Evolutionary conservation across 768 basidiomycete genomes (phyloP), one percentile per base, ranked within the genome.

Genomic region (Ramaria sp.): DNA sequence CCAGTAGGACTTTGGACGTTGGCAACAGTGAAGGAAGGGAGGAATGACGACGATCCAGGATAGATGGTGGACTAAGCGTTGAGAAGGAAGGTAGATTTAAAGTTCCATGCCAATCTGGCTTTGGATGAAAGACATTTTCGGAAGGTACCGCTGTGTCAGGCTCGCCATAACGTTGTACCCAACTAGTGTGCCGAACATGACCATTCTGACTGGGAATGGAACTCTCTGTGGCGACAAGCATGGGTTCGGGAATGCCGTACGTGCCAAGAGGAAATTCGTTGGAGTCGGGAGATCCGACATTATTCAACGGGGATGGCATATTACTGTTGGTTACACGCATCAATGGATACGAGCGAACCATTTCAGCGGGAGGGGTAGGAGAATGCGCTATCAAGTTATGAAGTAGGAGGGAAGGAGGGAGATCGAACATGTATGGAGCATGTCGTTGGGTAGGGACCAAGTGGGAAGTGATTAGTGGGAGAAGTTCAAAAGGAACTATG

Each of bases 401-500:
- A 43, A 81, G 67, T 20, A 71, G 66, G 61, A 77, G 75, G 7
- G 69, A 61, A 24, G 67, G 62, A 8, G 76, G 68, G 28, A 79
- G 58, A 39, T 75, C 70, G 50, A 79, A 75, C 6, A 79, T 51
- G 2, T 73, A 73, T 1, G 78, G 73, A 1, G 67, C 61, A 25
- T 63, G 37, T 9, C 64, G 58, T n/a, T 67, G 57, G 44, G 70
- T 62, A 5, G 67, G 55, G 13, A 10, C 28, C 15, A 60, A 49
- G 36, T 76, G 73, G 1, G 77, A 74, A 4, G 77, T 73, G 52
- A 85, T 69, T 48, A 79, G 62, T 18, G 78, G 67, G 2, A 83
- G 61, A 10, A 80, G 68, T 39, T 85, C 78, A 5, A 69, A 68
- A 3, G 85, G 82, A 60, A 88, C 71, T 27, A 88, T 70, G 49